These are phyloP conservation scores for Athelia sp. DNA, from an alignment of 1,284 basidiomycete species.

Conservation along the genomic window DNA sequence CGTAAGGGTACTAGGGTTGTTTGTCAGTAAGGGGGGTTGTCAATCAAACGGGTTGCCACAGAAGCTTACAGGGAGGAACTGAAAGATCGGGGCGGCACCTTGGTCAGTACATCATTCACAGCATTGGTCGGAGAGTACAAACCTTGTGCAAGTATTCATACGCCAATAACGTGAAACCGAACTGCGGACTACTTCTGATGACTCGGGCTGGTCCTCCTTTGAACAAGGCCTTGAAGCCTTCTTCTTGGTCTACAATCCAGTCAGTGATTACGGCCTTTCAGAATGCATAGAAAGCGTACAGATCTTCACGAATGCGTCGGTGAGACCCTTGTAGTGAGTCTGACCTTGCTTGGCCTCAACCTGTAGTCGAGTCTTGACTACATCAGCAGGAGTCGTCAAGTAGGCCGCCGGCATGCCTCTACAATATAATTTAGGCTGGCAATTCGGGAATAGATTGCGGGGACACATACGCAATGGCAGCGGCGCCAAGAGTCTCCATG, in stretches of 20 bases:
- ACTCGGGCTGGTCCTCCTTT: conserved; percentile 94
- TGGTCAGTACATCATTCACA: conserved; percentile 1
- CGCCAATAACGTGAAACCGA: conserved; percentile 89
- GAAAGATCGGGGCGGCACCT: background rate
- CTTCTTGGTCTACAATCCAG: conserved; percentile 63
- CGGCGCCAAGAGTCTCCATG: conserved; percentile 82
- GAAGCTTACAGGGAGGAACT: conserved; percentile 68
- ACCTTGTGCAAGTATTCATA: conserved; percentile 81
- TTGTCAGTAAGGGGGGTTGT: background rate
- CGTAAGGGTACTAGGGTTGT: conserved; percentile 67
- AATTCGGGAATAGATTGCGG: conserved; percentile 5
- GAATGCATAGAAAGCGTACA: conserved; percentile 38
- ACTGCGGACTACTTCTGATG: conserved; percentile 83
- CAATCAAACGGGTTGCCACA: conserved; percentile 1
- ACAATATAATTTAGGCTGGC: conserved; percentile 18
- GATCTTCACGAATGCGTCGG: conserved; percentile 89
- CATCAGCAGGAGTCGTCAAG: conserved; percentile 87
- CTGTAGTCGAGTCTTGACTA: conserved; percentile 98
- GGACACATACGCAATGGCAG: conserved; percentile 71
- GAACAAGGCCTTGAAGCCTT: conserved; percentile 88
- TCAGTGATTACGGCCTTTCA: conserved; percentile 10
- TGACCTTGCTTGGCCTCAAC: conserved; percentile 94
- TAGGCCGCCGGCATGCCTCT: conserved; percentile 96
- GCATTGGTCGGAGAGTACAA: conserved; percentile 11
- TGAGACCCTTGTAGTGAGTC: conserved; percentile 87